phyloP scores from a whole-genome alignment of 805 yeast species.

The Zygotorulaspora chibaensis region DNA sequence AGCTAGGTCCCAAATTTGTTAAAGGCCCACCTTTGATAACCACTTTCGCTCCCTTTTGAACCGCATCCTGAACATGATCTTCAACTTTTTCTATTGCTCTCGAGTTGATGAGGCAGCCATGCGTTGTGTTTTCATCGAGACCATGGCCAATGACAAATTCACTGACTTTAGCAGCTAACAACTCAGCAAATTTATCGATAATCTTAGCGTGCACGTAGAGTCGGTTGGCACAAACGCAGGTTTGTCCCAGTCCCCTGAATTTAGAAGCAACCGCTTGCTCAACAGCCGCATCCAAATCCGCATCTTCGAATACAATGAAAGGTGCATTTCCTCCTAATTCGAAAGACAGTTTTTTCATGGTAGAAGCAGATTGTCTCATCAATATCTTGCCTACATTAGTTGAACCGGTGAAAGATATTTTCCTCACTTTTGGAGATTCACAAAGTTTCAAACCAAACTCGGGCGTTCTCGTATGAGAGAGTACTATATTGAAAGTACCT shows the following conservation, averaged over 20 bases:
- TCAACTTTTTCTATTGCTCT: constrained; percentile 51
- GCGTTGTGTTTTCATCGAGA: constrained; percentile 46
- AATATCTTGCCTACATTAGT: constrained; percentile 57
- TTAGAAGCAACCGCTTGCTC: constrained; percentile 50
- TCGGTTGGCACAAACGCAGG: constrained; percentile 62
- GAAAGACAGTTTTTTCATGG: constrained; percentile 56
- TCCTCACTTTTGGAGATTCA: constrained; percentile 46
- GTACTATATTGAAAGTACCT: constrained; percentile 52
- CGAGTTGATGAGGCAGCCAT: constrained; percentile 53
- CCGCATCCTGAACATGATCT: constrained; percentile 51
- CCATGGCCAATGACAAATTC: constrained; percentile 55
- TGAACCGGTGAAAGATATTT: constrained; percentile 62
- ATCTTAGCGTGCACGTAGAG: constrained; percentile 51
- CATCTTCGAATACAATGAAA: constrained; percentile 56
- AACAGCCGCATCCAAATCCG: constrained; percentile 53
- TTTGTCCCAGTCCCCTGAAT: constrained; percentile 60
- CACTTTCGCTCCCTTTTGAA: constrained; percentile 50
- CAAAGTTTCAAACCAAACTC: constrained; percentile 49
- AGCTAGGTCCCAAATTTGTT: constrained; percentile 46
- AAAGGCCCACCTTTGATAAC: constrained; percentile 50
- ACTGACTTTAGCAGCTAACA: constrained; percentile 43
- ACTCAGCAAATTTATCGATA: constrained; percentile 45
- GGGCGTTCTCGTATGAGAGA: constrained; percentile 49
- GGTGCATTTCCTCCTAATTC: constrained; percentile 72
- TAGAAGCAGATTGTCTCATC: constrained; percentile 53